Evolutionary conservation across 345 rosid genomes (phyloP), one percentile per base, ranked within the genome.

Genomic region (Geranium rotundifolium): DNA sequence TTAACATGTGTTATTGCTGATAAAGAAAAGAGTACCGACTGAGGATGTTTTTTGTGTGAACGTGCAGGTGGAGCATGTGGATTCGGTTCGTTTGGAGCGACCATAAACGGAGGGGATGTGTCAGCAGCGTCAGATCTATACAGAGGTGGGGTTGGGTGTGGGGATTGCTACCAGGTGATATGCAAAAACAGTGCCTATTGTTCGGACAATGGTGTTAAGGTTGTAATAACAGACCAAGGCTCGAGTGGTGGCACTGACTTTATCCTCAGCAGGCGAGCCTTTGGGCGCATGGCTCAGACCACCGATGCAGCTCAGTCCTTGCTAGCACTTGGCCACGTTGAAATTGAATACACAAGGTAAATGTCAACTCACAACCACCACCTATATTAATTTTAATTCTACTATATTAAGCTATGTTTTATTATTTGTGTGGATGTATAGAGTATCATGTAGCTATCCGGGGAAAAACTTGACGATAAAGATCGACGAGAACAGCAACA

Each of bases 141-240:
- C 41, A 81, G 89, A 13, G 60, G 63, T 37, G 89, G 92, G 17
- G 64, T 83, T 16, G 92, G 92, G n/a, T 86, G 92, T 46, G 89
- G 92, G 29, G 85, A 85, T 75, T 86, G 89, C 82, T 86, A 81
- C 76, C 92, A 84, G 81, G 91, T 86, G 69, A 83, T 82, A 60
- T 86, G 92, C 79, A 78, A 72, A 54, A 65, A 72, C 75, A 74
- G 78, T 55, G 1, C 72, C 57, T 78, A 81, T 57, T 86, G 92
- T 77, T 70, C 81, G 1, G 81, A 82, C 67, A 70, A 71, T 9
- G 92, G 92, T 29, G 80, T 74, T 4, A 86, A 68, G 0, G 71
- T 84, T 2, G 87, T 81, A 37, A 61, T 86, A 67, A 86, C 92
- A 0, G 92, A 86, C 77, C 75, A 73, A 23, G 92, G 92, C 41